phyloP scores from a whole-genome alignment of 2,329 filamentous ascomycete species.

The Ceratocystis ficicola region DNA sequence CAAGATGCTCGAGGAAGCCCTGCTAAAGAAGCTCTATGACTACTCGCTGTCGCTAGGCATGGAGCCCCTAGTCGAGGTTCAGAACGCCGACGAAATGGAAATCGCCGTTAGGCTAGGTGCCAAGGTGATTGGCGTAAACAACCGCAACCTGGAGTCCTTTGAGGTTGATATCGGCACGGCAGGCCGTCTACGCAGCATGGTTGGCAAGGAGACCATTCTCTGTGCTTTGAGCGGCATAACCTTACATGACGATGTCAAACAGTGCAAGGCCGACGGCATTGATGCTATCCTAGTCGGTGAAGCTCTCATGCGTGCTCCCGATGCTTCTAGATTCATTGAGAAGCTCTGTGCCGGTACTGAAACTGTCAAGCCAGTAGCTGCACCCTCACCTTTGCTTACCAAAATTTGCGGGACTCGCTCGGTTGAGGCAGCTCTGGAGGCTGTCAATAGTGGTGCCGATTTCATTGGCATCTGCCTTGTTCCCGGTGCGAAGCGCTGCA shows the following conservation, averaged over 20 bases:
- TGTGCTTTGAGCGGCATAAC: conserved; percentile 93
- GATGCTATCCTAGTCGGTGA: conserved; percentile 90
- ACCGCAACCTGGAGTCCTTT: conserved; percentile 90
- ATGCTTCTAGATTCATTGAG: conserved; percentile 72
- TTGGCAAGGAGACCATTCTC: conserved; percentile 73
- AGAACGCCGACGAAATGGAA: conserved; percentile 86
- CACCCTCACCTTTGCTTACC: conserved; percentile 49
- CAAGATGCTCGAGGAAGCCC: conserved; percentile 69
- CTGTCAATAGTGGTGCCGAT: conserved; percentile 78
- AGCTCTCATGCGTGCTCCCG: conserved; percentile 80
- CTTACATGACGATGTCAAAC: conserved; percentile 72
- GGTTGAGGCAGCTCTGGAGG: conserved; percentile 64
- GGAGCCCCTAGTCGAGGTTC: conserved; percentile 95
- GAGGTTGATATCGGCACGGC: conserved; percentile 93
- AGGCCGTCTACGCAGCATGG: conserved; percentile 73
- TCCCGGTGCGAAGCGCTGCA: conserved; percentile 64
- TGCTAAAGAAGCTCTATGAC: conserved; percentile 66
- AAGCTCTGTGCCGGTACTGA: conserved; percentile 58
- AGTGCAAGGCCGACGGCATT: conserved; percentile 79
- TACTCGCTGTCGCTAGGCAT: conserved; percentile 87
- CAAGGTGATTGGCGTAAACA: conserved; percentile 93
- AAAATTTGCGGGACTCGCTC: conserved; percentile 93
- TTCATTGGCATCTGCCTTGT: conserved; percentile 88
- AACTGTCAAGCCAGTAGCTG: conserved; percentile 28
- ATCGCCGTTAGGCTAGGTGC: conserved; percentile 75